A percentile compares a stretch with the other conserved stretches of the same genome.
These are phyloP conservation scores for Tulasnella sp. DNA, from an alignment of 768 basidiomycete species.

Conservation along the genomic window DNA sequence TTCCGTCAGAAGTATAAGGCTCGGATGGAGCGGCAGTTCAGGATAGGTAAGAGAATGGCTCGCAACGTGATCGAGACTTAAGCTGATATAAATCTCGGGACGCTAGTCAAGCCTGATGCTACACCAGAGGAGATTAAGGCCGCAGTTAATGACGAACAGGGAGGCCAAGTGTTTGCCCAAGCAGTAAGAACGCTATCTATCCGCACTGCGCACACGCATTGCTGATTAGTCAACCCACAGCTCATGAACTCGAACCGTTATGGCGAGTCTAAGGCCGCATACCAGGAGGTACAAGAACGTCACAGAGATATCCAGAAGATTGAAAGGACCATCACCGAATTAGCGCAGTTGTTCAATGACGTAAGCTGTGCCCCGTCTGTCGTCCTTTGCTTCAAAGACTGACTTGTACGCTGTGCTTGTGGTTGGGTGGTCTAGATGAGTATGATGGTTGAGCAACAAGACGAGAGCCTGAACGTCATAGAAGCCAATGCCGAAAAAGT, in stretches of 20 bases:
- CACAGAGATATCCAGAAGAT: conserved; percentile 40
- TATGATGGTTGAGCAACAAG: conserved; percentile 38
- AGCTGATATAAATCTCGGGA: background rate
- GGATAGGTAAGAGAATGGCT: conserved; percentile 24
- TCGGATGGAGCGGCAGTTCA: conserved; percentile 26
- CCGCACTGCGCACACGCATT: background rate
- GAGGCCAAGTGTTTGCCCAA: conserved; percentile 33
- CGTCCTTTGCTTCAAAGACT: no score
- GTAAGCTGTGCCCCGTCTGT: conserved; percentile 23
- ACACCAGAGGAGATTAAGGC: conserved; percentile 34
- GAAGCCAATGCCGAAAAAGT: conserved; percentile 34
- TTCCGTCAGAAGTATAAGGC: conserved; percentile 23
- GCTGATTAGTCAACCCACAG: conserved; percentile 19
- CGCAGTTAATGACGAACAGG: conserved; percentile 31
- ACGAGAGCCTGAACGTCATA: conserved; percentile 35
- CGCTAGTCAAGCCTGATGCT: conserved; percentile 34
- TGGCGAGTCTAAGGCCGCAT: conserved; percentile 36
- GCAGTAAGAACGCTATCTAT: conserved; percentile 17
- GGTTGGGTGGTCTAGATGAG: conserved; percentile 29
- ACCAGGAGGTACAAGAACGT: conserved; percentile 38
- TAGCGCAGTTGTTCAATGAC: conserved; percentile 41
- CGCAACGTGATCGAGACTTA: conserved; percentile 14
- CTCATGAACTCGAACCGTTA: conserved; percentile 36
- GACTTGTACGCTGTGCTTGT: no score
- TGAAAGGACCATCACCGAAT: conserved; percentile 39